Evolutionary conservation across 192 early-diverging fungal genomes (phyloP), one percentile per base, ranked within the genome.

Genomic region (Mortierella hygrophila): DNA sequence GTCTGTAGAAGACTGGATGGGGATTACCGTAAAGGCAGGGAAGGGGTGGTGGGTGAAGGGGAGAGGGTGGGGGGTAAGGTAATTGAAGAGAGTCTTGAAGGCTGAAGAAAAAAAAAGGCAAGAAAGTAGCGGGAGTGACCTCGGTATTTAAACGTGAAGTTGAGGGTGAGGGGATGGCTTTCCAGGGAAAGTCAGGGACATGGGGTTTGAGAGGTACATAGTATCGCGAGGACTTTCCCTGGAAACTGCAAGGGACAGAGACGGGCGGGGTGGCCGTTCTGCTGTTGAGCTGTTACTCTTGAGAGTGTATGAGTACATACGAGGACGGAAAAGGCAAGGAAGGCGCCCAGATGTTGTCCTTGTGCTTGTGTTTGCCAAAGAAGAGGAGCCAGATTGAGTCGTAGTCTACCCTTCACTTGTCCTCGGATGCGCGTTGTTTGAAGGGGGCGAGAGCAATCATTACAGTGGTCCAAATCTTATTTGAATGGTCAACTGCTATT

Each of bases 1-100:
- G 77, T 71, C 47, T 69, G 69, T 70, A 65, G 46, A 69, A 71
- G 69, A 71, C 68, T 69, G 77, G 65, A 49, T 52, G 70, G 77
- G 76, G 69, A 40, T 49, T 55, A 57, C 68, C 68, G 77, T 55
- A 49, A 44, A 71, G 69, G 49, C 32, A 8, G 69, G 77, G 40
- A 71, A n/a, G 69, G 77, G 69, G 77, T 26, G 57, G 68, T 44
- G 26, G 42, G 63, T 11, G 68, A 18, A 60, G n/a, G 20, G 38
- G 73, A 57, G 73, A 35, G 10, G 26, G 15, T 23, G 68, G 42
- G 47, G 68, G 77, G n/a, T 60, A 65, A 54, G 54, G 44, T 71
- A 32, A 44, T 38, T 47, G 49, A 78, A 71, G n/a, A 49, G 68
- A 69, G 60, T 29, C 77, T 78, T 38, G 77, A 78, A 70, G 69